phyloP scores from a whole-genome alignment of 2,329 filamentous ascomycete genomes.

The Calycina marina region DNA sequence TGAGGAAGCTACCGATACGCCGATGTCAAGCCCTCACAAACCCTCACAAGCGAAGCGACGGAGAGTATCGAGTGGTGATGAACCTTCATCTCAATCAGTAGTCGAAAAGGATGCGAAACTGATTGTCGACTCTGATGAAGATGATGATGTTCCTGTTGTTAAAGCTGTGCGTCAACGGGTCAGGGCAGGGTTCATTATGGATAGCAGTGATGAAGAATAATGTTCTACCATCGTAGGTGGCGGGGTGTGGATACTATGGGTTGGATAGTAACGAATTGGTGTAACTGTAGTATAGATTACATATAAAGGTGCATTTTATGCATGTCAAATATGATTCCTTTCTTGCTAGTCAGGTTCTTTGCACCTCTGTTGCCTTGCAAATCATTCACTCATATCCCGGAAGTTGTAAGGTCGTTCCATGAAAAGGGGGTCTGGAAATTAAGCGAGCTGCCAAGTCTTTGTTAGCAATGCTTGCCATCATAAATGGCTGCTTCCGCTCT shows the following conservation, averaged over 20 bases:
- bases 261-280: too few relatives aligned
- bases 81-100: conserved; percentile 10
- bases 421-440: too few relatives aligned
- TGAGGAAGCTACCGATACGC: conserved; percentile 24
- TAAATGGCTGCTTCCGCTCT: too few relatives aligned
- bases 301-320: too few relatives aligned
- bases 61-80: conserved; percentile 22
- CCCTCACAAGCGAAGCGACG: conserved; percentile 25
- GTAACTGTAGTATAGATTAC: too few relatives aligned
- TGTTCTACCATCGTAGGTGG: not conserved
- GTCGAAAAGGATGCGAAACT: conserved; percentile 5
- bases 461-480: too few relatives aligned
- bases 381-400: too few relatives aligned
- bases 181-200: conserved; percentile 39
- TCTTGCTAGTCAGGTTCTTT: too few relatives aligned
- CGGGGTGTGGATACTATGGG: conserved; percentile 1
- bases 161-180: conserved; percentile 24
- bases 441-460: too few relatives aligned
- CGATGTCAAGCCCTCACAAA: conserved; percentile 26
- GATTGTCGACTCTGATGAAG: conserved; percentile 23
- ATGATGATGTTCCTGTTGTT: conserved; percentile 26
- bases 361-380: too few relatives aligned
- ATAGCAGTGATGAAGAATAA: conserved; percentile 38
- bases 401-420: too few relatives aligned
- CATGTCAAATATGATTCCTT: too few relatives aligned